These are phyloP conservation scores for Allium fistulosum DNA, from an alignment of 106 monocot species.

Conservation along the genomic window DNA sequence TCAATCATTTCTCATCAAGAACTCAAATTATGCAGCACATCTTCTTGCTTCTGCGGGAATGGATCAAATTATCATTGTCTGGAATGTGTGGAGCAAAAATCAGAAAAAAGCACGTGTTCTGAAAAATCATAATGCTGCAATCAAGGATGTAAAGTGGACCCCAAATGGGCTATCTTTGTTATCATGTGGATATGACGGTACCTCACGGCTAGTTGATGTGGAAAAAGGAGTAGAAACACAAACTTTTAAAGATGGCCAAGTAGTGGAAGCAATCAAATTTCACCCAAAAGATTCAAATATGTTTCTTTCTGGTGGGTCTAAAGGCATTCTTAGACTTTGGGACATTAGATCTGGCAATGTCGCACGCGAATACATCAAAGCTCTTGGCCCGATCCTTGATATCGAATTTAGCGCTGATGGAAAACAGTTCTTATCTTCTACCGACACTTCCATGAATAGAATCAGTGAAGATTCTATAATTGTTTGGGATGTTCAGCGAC, in stretches of 20 bases:
- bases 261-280: slow-evolving; percentile 57
- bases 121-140: slow-evolving; percentile 61
- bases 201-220: slow-evolving; percentile 71
- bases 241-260: slow-evolving; percentile 69
- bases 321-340: slow-evolving; percentile 75
- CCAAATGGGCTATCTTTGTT: slow-evolving; percentile 52
- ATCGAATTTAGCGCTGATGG: slow-evolving; percentile 82
- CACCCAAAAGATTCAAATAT: slow-evolving; percentile 55
- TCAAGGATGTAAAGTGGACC: slow-evolving; percentile 90
- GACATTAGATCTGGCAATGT: slow-evolving; percentile 52
- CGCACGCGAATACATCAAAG: slow-evolving; percentile 50
- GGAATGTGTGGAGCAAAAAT: slow-evolving; percentile 75
- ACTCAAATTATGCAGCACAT: slow-evolving; percentile 49
- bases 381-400: slow-evolving; percentile 76
- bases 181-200: slow-evolving; percentile 85
- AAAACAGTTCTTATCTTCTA: slow-evolving; percentile 71
- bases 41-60: slow-evolving; percentile 99
- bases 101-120: slow-evolving; percentile 48
- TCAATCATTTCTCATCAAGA: background rate
- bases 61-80: slow-evolving; percentile 69
- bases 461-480: slow-evolving; percentile 84
- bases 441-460: slow-evolving; percentile 68
- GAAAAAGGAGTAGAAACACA: slow-evolving; percentile 65
- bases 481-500: slow-evolving; percentile 79
- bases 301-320: slow-evolving; percentile 82